Evolutionary conservation across 2,329 filamentous ascomycete genomes (phyloP).

Genomic region (Fusarium sp.): DNA sequence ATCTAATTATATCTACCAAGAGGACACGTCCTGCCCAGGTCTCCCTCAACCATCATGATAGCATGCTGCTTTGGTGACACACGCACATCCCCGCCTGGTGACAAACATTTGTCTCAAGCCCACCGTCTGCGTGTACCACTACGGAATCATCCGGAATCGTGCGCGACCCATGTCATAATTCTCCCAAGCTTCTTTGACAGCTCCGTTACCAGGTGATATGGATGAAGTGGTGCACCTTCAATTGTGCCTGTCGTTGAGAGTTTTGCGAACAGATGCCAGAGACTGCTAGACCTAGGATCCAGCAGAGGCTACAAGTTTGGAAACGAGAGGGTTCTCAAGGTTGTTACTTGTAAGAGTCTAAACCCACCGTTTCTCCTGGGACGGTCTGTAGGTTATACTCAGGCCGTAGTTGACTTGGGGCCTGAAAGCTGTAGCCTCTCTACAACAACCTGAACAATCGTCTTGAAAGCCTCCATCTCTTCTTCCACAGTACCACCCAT

Average conservation of each 20-base stretch:
- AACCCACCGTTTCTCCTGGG: not conserved
- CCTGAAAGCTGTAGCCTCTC: conserved; percentile 47
- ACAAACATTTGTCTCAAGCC: conserved; percentile 46
- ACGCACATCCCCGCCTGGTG: conserved; percentile 33
- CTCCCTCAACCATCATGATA: conserved; percentile 8
- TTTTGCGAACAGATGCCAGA: not conserved
- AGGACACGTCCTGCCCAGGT: not conserved
- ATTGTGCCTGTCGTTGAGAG: not conserved
- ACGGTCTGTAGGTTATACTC: not conserved
- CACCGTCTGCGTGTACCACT: conserved; percentile 35
- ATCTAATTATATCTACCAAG: not conserved
- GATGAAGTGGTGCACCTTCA: conserved; percentile 9
- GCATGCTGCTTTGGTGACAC: conserved; percentile 26
- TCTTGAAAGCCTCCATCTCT: conserved; percentile 89
- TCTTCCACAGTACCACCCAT: conserved; percentile 89
- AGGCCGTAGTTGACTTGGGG: conserved; percentile 15
- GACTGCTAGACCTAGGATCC: not conserved
- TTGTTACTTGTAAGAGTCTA: not conserved
- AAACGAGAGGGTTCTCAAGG: not conserved
- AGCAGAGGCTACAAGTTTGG: not conserved
- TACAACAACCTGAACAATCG: conserved; percentile 76
- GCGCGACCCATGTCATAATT: conserved; percentile 38
- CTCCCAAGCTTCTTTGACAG: conserved; percentile 38
- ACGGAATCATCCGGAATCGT: conserved; percentile 31
- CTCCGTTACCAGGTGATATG: conserved; percentile 18